These are phyloP conservation scores for Phaeosphaeriaceae sp. DNA, from an alignment of 2,329 filamentous ascomycete genomes.

Conservation along the genomic window DNA sequence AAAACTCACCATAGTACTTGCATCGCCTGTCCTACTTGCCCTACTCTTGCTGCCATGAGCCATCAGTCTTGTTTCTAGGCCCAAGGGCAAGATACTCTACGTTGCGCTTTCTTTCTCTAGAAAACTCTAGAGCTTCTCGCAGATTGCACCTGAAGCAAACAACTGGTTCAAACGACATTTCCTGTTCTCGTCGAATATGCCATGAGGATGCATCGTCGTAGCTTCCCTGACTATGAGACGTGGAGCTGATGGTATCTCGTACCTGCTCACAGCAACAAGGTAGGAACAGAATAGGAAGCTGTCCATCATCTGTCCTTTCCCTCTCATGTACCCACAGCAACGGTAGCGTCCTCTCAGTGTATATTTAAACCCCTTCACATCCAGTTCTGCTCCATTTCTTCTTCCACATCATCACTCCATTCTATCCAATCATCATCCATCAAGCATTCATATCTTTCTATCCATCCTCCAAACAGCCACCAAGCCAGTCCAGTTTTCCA, in stretches of 20 bases:
- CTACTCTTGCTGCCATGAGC: too few species aligned
- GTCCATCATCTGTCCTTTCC: constrained; percentile 5
- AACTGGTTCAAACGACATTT: constrained; percentile 54
- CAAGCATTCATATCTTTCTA: constrained; percentile 7
- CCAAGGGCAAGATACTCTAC: constrained; percentile 61
- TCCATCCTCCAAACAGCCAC: constrained; percentile 4
- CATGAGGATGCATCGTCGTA: constrained; percentile 59
- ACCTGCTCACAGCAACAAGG: not conserved
- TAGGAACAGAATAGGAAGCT: not conserved
- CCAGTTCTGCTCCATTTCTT: constrained; percentile 4
- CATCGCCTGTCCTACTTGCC: not conserved
- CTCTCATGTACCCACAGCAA: not conserved
- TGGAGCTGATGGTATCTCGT: constrained; percentile 30
- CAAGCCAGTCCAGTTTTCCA: not conserved
- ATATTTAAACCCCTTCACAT: constrained; percentile 10
- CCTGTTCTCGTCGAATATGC: constrained; percentile 64
- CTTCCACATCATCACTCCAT: constrained; percentile 15
- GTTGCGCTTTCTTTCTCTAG: constrained; percentile 43
- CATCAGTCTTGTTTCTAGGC: not conserved
- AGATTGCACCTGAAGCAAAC: constrained; percentile 57
- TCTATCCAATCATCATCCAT: constrained; percentile 16
- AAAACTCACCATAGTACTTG: not conserved
- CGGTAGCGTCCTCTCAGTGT: constrained; percentile 1
- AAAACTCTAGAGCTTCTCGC: constrained; percentile 41
- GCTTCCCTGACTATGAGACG: constrained; percentile 64